Evolutionary conservation across 495 filamentous ascomycete species (phyloP).

Genomic region (Darksidea phi): DNA sequence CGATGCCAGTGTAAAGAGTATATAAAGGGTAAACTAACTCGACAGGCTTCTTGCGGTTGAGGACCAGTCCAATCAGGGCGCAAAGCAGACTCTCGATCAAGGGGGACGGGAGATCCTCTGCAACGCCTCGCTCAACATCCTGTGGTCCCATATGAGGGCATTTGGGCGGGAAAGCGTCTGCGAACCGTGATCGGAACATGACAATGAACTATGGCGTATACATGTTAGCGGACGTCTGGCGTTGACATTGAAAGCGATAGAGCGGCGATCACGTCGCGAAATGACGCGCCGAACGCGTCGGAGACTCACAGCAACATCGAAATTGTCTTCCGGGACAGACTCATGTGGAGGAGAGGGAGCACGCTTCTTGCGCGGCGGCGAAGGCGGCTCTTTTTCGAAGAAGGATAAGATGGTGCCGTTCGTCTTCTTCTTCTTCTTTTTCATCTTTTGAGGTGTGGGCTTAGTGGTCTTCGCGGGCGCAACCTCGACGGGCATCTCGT

Average conservation of each 20-base stretch:
- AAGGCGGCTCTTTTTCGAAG: conserved; percentile 50
- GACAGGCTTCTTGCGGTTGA: conserved; percentile 97
- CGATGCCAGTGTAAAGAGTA: neutral
- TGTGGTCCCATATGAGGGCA: conserved; percentile 87
- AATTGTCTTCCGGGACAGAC: conserved; percentile 82
- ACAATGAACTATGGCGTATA: conserved; percentile 75
- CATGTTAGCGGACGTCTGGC: conserved; percentile 15
- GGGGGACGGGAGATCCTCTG: conserved; percentile 73
- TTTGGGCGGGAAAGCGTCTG: conserved; percentile 81
- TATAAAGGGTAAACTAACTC: conserved; percentile 66
- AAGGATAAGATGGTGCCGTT: conserved; percentile 33
- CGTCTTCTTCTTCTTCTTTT: conserved; percentile 30
- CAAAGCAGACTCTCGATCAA: conserved; percentile 85
- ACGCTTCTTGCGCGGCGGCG: conserved; percentile 68
- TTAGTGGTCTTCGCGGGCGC: conserved; percentile 13
- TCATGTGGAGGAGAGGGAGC: conserved; percentile 84
- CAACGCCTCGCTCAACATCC: conserved; percentile 85
- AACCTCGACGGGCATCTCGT: conserved; percentile 30
- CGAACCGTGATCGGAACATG: conserved; percentile 93
- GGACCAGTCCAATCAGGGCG: conserved; percentile 77
- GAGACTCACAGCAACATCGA: conserved; percentile 78
- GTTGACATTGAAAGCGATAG: conserved; percentile 16
- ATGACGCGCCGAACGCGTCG: conserved; percentile 36
- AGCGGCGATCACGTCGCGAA: conserved; percentile 36
- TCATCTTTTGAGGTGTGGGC: conserved; percentile 12